These are phyloP conservation scores for Omphalotus guepiniiformis DNA, from an alignment of 768 basidiomycete species.

Conservation along the genomic window DNA sequence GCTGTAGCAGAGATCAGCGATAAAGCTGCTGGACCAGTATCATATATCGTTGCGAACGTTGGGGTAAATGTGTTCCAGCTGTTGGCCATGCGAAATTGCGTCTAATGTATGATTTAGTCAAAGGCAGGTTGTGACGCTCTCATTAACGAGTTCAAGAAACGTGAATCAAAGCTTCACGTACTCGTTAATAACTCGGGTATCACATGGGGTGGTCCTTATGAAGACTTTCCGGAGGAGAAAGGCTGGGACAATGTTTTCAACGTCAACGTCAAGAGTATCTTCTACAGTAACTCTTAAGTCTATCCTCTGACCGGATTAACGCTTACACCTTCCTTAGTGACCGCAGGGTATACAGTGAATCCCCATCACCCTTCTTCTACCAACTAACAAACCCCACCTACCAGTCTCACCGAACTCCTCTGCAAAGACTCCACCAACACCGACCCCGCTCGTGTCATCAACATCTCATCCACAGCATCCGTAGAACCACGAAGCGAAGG, in stretches of 20 bases:
- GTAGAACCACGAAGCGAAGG: constrained; percentile 50
- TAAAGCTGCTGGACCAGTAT: constrained; percentile 52
- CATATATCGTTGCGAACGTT: constrained; percentile 74
- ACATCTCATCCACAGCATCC: constrained; percentile 72
- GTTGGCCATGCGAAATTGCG: neutral
- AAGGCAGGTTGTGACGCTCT: constrained; percentile 79
- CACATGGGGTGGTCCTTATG: constrained; percentile 71
- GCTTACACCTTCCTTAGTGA: constrained; percentile 30
- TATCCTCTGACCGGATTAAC: constrained; percentile 3
- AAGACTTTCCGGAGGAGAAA: constrained; percentile 70
- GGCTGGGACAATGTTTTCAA: constrained; percentile 85
- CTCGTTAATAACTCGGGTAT: constrained; percentile 83
- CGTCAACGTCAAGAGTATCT: constrained; percentile 82
- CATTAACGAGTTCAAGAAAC: constrained; percentile 60
- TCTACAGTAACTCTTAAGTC: constrained; percentile 61
- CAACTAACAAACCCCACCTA: constrained; percentile 39
- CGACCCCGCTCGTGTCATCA: constrained; percentile 76
- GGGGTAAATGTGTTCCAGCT: constrained; percentile 41
- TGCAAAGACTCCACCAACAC: constrained; percentile 56
- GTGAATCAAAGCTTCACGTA: constrained; percentile 72
- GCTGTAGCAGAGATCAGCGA: constrained; percentile 58
- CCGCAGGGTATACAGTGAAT: constrained; percentile 28
- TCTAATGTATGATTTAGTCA: constrained; percentile 34
- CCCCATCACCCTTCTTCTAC: constrained; percentile 4
- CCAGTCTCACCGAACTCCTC: constrained; percentile 50